Base-by-base conservation (phyloP, 768 basidiomycete genomes). In the Dentipellis fragilis region DNA sequence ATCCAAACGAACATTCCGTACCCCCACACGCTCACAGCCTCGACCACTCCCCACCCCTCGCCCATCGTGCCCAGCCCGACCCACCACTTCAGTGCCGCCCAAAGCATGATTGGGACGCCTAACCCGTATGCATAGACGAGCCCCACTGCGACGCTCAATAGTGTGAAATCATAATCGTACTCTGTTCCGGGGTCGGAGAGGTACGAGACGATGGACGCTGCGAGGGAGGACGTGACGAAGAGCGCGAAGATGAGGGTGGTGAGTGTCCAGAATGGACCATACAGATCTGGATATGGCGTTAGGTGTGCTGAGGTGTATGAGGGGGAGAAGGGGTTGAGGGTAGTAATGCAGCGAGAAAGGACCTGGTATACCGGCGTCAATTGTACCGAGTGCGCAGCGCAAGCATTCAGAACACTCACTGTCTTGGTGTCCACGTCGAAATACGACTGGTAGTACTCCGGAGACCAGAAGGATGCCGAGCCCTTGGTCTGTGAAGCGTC, bases 221-320 rank as follows among this genome's bases (percentile, higher is more conserved):
- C 90, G 39, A 98, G 84, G 36, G 90, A 93, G 1, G 95, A 96
- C 22, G 89, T 94, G 56, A 96, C 81, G 75, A 94, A 97, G 57
- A 97, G 83, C 0, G 86, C 78, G 66, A 98, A 91, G 46, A 96
- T 87, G 59, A 99, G 82, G 0, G 95, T 98, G 1, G 93, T 95
- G 38, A 96, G 79, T 0, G 94, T 92, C 95, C 95, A 99, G 74
- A 99, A 97, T 1, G 95, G 93, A 0, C 94, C 94, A 66, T 89
- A 87, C 40, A 90, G 79, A 66, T 90, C 88, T 14, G 76, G 67
- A 42, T 84, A 76, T 45, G 86, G 86, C 53, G 75, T 78, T 36
- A 85, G 76, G 57, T 85, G 80, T 11, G 78, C 77, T 4, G 82
- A 73, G 51, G 82, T 75, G 65, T 82, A 90, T 45, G 79, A 77